These are phyloP conservation scores for Chloromonas sp. DNA, from an alignment of 163 green algal genomes.

Conservation along the genomic window DNA sequence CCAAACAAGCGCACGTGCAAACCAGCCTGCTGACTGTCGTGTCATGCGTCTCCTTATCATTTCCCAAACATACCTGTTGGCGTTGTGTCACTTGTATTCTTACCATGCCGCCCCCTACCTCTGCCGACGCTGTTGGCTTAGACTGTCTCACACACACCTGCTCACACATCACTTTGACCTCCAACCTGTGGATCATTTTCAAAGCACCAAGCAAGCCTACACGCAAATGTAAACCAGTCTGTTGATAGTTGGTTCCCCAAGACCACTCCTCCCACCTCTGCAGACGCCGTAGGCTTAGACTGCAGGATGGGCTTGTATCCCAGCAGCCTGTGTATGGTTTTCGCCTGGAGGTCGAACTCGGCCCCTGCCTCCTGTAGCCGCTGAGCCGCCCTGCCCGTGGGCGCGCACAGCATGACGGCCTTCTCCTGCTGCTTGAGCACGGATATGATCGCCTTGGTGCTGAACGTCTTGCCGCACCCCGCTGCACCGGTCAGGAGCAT, in stretches of 20 bases:
- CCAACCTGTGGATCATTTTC: slow-evolving; percentile 47
- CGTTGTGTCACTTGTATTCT: no score
- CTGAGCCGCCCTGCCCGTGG: slow-evolving; percentile 70
- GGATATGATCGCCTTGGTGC: slow-evolving; percentile 50
- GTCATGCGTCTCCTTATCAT: no score
- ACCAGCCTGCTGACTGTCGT: no score
- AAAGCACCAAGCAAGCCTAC: no score
- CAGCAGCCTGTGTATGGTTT: slow-evolving; percentile 74
- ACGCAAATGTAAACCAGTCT: no score
- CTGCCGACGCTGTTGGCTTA: neutral
- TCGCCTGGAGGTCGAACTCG: slow-evolving; percentile 17
- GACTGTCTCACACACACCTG: slow-evolving; percentile 33
- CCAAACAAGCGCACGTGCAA: no score
- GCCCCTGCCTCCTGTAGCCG: slow-evolving; percentile 35
- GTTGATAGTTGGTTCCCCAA: no score
- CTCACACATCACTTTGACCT: no score
- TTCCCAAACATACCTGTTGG: no score
- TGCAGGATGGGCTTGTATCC: slow-evolving; percentile 34
- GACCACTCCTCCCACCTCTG: neutral
- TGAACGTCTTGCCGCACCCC: slow-evolving; percentile 69
- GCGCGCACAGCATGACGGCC: slow-evolving; percentile 50
- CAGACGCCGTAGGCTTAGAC: neutral
- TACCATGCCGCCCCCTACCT: neutral
- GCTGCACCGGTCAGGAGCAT: slow-evolving; percentile 67
- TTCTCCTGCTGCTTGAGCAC: slow-evolving; percentile 53